phyloP scores from a whole-genome alignment of 495 filamentous ascomycete species.

The Collariella sp. region DNA sequence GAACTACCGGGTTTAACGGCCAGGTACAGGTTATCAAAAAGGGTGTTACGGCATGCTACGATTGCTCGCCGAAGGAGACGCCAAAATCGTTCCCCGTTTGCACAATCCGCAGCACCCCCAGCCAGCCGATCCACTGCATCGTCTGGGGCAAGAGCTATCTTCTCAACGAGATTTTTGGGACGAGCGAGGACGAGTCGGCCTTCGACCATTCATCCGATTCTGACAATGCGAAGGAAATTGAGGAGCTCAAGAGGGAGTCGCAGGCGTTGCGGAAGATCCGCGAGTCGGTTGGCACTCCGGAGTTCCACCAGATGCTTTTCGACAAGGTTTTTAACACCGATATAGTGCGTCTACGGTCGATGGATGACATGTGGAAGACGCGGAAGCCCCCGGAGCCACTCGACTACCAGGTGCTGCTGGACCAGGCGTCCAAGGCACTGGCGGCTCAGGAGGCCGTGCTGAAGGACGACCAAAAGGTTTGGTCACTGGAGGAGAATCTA shows the following conservation, averaged over 20 bases:
- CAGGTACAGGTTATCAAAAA: constrained; percentile 95
- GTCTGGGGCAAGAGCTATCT: constrained; percentile 99
- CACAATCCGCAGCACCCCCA: constrained; percentile 90
- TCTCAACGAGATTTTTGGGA: constrained; percentile 86
- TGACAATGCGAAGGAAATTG: constrained; percentile 85
- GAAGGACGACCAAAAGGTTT: constrained; percentile 63
- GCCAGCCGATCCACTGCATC: constrained; percentile 95
- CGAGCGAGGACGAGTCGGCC: constrained; percentile 72
- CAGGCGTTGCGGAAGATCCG: constrained; percentile 75
- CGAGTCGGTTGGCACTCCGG: constrained; percentile 67
- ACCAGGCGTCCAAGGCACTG: constrained; percentile 39
- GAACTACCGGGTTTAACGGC: constrained; percentile 95
- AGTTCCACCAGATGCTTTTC: constrained; percentile 78
- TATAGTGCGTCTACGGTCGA: constrained; percentile 70
- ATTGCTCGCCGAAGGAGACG: constrained; percentile 79
- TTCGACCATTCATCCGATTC: constrained; percentile 70
- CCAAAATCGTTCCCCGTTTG: constrained; percentile 92
- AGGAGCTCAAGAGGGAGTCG: constrained; percentile 72
- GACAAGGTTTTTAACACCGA: constrained; percentile 88
- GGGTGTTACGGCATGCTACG: constrained; percentile 92
- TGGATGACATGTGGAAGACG: constrained; percentile 96
- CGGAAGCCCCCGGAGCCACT: constrained; percentile 65
- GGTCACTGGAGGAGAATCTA: constrained; percentile 74
- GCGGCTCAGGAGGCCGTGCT: constrained; percentile 47
- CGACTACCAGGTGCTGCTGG: constrained; percentile 46